These are phyloP conservation scores for Zygnema cylindricum DNA, from an alignment of 139 green algal genomes.

Conservation along the genomic window DNA sequence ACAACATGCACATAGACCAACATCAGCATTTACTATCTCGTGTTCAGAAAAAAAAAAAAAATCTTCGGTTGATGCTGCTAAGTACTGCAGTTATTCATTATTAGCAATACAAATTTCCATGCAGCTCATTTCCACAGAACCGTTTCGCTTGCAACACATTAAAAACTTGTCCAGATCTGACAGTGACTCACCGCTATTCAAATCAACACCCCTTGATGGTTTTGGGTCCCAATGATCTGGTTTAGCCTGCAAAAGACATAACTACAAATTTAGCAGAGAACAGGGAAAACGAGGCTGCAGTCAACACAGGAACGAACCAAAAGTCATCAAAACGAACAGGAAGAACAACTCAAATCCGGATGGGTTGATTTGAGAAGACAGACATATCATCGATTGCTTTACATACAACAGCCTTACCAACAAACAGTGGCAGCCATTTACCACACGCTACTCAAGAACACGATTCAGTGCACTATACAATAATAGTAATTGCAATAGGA, in stretches of 20 bases:
- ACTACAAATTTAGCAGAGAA: too few relatives aligned
- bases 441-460: not conserved
- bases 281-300: too few relatives aligned
- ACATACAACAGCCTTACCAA: too few relatives aligned
- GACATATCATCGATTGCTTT: too few relatives aligned
- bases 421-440: too few relatives aligned
- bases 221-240: slow-evolving; percentile 10
- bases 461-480: not conserved
- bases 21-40: not conserved
- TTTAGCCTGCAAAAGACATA: slow-evolving; percentile 22
- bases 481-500: not conserved
- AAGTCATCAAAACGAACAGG: too few relatives aligned
- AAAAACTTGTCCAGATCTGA: not conserved
- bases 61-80: not conserved
- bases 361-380: too few relatives aligned
- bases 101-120: not conserved
- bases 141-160: not conserved
- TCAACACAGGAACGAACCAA: too few relatives aligned
- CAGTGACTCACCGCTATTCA: not conserved
- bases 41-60: not conserved
- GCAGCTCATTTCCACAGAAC: not conserved
- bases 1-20: not conserved
- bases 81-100: too few relatives aligned
- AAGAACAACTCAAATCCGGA: too few relatives aligned
- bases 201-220: not conserved